Conservation (phyloP, 495 filamentous ascomycete genomes). For the Aspergillus ellipticus region DNA sequence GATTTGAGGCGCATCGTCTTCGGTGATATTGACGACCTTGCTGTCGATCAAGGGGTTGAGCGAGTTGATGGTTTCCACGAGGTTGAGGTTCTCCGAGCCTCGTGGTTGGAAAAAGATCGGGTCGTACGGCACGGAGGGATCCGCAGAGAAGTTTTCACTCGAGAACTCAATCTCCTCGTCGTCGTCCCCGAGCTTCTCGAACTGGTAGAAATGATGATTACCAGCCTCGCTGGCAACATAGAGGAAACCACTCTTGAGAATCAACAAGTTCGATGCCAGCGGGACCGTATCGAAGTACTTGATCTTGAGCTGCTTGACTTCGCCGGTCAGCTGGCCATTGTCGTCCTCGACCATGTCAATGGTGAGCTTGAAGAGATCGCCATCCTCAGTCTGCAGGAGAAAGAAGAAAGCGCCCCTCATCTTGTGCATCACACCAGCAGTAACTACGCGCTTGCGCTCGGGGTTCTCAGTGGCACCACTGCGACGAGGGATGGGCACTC, state of each 20-base stretch:
- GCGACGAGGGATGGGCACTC: constrained; percentile 84
- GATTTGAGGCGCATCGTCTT: constrained; percentile 94
- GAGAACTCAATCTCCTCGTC: constrained; percentile 81
- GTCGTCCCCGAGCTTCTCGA: constrained; percentile 96
- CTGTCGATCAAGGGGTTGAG: constrained; percentile 90
- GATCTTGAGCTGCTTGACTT: constrained; percentile 81
- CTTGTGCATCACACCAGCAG: constrained; percentile 92
- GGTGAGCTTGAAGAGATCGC: constrained; percentile 94
- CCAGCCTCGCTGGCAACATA: constrained; percentile 91
- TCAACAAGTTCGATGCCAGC: constrained; percentile 76
- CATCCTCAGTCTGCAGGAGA: constrained; percentile 90
- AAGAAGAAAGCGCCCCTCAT: constrained; percentile 98
- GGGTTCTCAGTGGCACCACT: constrained; percentile 87
- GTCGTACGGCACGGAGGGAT: constrained; percentile 61
- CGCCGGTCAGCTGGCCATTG: constrained; percentile 69
- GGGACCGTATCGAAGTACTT: constrained; percentile 98
- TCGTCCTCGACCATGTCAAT: constrained; percentile 86
- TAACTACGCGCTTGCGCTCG: constrained; percentile 78
- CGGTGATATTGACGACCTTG: constrained; percentile 80
- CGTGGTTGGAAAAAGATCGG: constrained; percentile 84
- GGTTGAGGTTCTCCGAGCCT: constrained; percentile 71
- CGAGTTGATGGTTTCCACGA: constrained; percentile 81
- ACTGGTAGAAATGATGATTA: constrained; percentile 93
- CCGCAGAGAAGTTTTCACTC: constrained; percentile 77
- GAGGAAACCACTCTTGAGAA: constrained; percentile 92